These are phyloP conservation scores for Populus tomentosa DNA, from an alignment of 441 rosid genomes.

Conservation along the genomic window DNA sequence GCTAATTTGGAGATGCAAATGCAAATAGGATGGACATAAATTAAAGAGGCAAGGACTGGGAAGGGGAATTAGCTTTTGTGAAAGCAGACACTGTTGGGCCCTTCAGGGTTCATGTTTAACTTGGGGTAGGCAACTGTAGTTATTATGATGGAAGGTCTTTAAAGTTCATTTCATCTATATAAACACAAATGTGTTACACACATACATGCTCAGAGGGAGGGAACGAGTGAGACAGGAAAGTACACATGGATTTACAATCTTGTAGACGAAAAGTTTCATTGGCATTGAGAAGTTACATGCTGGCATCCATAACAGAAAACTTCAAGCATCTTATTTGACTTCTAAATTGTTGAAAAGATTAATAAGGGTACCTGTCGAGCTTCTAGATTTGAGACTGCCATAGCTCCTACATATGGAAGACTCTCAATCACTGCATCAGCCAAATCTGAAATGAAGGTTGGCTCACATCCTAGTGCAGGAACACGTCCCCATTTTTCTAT, in stretches of 20 bases:
- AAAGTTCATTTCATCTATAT: not conserved
- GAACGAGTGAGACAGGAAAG: not conserved
- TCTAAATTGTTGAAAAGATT: not conserved
- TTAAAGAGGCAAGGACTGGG: not conserved
- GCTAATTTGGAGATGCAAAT: not conserved
- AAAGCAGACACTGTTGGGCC: too few species aligned
- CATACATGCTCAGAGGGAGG: not conserved
- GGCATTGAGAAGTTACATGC: not conserved
- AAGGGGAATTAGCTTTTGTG: not conserved
- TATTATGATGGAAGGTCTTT: not conserved
- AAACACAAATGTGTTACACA: not conserved
- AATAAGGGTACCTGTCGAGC: slow-evolving; percentile 79
- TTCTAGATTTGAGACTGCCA: slow-evolving; percentile 97
- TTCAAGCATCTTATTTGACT: not conserved
- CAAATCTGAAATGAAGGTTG: slow-evolving; percentile 89
- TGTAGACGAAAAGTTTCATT: not conserved
- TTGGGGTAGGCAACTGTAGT: not conserved
- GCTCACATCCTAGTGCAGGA: slow-evolving; percentile 92
- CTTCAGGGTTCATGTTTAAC: not conserved
- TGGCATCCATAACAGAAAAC: not conserved
- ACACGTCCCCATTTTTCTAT: slow-evolving; percentile 96
- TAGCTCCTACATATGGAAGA: slow-evolving; percentile 97
- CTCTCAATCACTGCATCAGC: slow-evolving; percentile 99
- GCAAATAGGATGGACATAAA: not conserved
- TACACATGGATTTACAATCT: not conserved